These are phyloP conservation scores for Vigna mungo DNA, from an alignment of 306 rosid species.

Conservation along the genomic window DNA sequence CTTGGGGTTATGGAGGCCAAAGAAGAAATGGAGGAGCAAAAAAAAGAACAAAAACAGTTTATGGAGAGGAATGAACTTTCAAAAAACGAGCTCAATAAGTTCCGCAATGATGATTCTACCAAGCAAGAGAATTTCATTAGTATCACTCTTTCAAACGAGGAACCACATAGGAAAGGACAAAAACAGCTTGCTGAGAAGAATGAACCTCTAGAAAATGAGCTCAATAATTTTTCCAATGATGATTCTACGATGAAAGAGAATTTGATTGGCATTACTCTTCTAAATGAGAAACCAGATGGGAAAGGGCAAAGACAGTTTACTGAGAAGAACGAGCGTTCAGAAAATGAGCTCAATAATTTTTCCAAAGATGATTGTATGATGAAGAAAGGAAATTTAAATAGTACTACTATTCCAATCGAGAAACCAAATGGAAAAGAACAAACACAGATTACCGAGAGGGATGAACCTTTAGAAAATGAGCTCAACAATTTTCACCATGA, in stretches of 20 bases:
- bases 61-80: conserved; percentile 36
- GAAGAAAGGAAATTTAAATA: conserved; percentile 43
- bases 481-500: conserved; percentile 42
- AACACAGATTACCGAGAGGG: conserved; percentile 29
- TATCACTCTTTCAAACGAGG: conserved; percentile 39
- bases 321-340: conserved; percentile 36
- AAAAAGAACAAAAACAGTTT: conserved; percentile 41
- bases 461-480: conserved; percentile 49
- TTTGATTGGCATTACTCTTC: conserved; percentile 39
- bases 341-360: conserved; percentile 47
- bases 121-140: conserved; percentile 46
- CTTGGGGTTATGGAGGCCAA: conserved; percentile 40
- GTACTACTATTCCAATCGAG: conserved; percentile 42
- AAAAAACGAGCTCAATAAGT: conserved; percentile 50
- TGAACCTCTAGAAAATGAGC: conserved; percentile 47
- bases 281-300: conserved; percentile 43
- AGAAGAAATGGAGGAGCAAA: conserved; percentile 43
- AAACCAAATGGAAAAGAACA: conserved; percentile 45
- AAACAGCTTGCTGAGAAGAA: conserved; percentile 31
- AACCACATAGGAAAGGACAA: conserved; percentile 45
- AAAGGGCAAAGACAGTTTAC: conserved; percentile 37
- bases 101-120: conserved; percentile 49
- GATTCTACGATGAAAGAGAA: conserved; percentile 46
- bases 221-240: conserved; percentile 48
- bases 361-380: conserved; percentile 51